A percentile compares a stretch with the other conserved stretches of the same genome.
Evolutionary conservation across 805 yeast species (phyloP).

Genomic region (Zygosaccharomyces siamensis): DNA sequence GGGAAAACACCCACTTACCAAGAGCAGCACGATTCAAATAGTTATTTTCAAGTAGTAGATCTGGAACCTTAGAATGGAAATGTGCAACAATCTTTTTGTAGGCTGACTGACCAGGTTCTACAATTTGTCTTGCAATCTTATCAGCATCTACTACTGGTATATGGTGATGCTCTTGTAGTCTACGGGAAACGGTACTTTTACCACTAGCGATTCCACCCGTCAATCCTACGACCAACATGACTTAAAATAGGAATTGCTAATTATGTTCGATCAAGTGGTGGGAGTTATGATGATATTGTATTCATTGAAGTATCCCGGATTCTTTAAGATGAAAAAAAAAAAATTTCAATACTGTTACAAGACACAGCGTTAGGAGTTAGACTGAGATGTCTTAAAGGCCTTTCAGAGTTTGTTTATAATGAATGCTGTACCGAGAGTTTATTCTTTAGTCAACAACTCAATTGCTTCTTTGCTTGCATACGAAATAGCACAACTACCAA

Average conservation of each 20-base stretch:
- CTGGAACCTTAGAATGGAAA: constrained; percentile 53
- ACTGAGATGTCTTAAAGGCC: neutral
- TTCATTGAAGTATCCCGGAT: neutral
- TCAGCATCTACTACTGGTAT: constrained; percentile 84
- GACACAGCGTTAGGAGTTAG: neutral
- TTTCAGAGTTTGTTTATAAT: constrained; percentile 8
- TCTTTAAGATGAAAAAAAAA: neutral
- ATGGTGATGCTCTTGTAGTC: constrained; percentile 47
- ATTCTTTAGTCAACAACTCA: constrained; percentile 43
- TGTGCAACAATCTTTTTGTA: constrained; percentile 58
- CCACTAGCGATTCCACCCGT: constrained; percentile 99
- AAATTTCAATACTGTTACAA: constrained; percentile 1
- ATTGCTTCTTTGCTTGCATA: constrained; percentile 40
- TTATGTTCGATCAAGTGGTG: too few species aligned
- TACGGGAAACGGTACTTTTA: constrained; percentile 78
- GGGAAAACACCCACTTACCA: constrained; percentile 74
- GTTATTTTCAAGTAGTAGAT: constrained; percentile 41
- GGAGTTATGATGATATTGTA: neutral
- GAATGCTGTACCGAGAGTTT: constrained; percentile 34
- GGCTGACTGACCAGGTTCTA: constrained; percentile 71
- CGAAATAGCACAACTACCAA: constrained; percentile 40
- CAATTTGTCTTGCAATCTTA: constrained; percentile 77
- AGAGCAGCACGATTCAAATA: constrained; percentile 60
- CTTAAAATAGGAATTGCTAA: neutral
- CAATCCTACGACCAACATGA: constrained; percentile 86